A percentile compares a stretch with the other conserved stretches of the same genome.
phyloP scores from a whole-genome alignment of 1,139 yeast species.

The Blastobotrys arbuscula region DNA sequence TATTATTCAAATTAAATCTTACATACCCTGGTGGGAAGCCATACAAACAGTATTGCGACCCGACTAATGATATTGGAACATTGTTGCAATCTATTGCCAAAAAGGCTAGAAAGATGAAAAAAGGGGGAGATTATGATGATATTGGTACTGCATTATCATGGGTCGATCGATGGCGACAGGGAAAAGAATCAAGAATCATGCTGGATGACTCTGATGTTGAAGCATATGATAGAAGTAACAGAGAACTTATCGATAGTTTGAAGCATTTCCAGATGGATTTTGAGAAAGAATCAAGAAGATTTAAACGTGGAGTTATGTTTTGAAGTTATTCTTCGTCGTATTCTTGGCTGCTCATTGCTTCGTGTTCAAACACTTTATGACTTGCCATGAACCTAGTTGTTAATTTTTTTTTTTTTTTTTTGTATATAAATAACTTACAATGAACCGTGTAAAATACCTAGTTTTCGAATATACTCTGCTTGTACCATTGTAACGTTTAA shows the following conservation, averaged over 20 bases:
- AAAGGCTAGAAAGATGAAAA: constrained; percentile 27
- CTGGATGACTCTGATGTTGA: constrained; percentile 34
- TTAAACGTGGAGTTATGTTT: constrained; percentile 3
- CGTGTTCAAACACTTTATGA: constrained; percentile 56
- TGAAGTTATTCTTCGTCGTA: constrained; percentile 16
- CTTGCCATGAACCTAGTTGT: constrained; percentile 50
- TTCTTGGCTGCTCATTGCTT: constrained; percentile 25
- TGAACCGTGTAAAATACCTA: constrained; percentile 59
- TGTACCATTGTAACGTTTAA: constrained; percentile 52
- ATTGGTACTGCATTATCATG: constrained; percentile 62
- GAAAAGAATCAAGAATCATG: constrained; percentile 39
- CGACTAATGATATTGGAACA: constrained; percentile 69
- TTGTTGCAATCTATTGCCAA: constrained; percentile 53
- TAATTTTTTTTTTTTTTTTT: not conserved
- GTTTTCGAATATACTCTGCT: constrained; percentile 48
- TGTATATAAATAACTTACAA: constrained; percentile 32
- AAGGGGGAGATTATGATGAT: constrained; percentile 41
- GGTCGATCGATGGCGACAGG: constrained; percentile 64
- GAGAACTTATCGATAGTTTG: constrained; percentile 22
- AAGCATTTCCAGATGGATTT: constrained; percentile 25
- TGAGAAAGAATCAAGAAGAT: constrained; percentile 19
- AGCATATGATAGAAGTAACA: constrained; percentile 20
- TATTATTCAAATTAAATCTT: constrained; percentile 63
- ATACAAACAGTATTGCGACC: constrained; percentile 44
- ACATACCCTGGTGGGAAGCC: constrained; percentile 31